Evolutionary conservation across 345 rosid genomes (phyloP).

Genomic region (Lepidium didymum): DNA sequence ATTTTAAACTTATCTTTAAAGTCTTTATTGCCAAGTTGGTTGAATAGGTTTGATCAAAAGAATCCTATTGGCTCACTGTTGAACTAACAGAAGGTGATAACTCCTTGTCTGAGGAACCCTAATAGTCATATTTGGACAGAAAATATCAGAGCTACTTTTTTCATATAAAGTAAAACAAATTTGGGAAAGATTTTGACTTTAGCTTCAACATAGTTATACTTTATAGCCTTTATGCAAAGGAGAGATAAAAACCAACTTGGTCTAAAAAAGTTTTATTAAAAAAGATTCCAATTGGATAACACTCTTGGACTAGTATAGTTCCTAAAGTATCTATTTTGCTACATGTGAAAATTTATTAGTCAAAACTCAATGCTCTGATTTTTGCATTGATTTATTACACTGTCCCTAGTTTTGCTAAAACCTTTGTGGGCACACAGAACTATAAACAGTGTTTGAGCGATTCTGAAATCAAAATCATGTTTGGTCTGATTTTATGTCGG

Average conservation of each 20-base stretch:
- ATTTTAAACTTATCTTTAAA: background rate
- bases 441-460: conserved; percentile 28
- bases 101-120: conserved; percentile 13
- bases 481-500: conserved; percentile 31
- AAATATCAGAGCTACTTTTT: background rate
- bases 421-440: conserved; percentile 24
- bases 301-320: background rate
- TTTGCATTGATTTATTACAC: background rate
- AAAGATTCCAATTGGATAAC: conserved; percentile 11
- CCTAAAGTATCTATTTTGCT: background rate
- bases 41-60: conserved; percentile 10
- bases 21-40: conserved; percentile 8
- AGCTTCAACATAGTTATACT: conserved; percentile 18
- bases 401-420: conserved; percentile 24
- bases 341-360: background rate
- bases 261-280: conserved; percentile 1
- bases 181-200: conserved; percentile 14
- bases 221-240: conserved; percentile 14
- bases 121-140: conserved; percentile 15
- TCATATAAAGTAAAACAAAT: conserved; percentile 4
- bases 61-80: conserved; percentile 11
- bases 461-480: conserved; percentile 12
- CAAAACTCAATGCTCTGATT: background rate
- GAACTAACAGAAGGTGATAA: conserved; percentile 24
- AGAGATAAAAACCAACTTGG: conserved; percentile 10